Percentiles rank a stretch among this genome's conserved stretches.
These are phyloP conservation scores for Thelephora ganbajun DNA, from an alignment of 768 basidiomycete genomes.

Conservation along the genomic window DNA sequence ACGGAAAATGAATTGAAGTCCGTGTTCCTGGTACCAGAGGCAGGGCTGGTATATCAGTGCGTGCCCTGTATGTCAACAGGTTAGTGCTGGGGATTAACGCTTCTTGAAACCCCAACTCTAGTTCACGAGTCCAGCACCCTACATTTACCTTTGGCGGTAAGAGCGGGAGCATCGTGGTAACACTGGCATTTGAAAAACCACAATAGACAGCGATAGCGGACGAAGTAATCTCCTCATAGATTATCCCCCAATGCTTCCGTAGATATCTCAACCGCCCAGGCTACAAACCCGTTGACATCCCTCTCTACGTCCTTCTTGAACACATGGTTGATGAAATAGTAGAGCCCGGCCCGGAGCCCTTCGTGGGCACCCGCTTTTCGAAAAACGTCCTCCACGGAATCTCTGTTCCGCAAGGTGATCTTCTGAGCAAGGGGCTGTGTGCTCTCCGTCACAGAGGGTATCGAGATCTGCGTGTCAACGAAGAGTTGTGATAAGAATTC, in stretches of 20 bases:
- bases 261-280: conserved; percentile 57
- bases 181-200: conserved; percentile 53
- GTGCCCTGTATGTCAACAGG: too few relatives aligned
- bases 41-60: conserved; percentile 52
- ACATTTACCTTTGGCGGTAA: conserved; percentile 68
- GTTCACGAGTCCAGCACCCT: conserved; percentile 63
- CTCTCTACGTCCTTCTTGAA: conserved; percentile 24
- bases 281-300: conserved; percentile 28
- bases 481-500: conserved; percentile 60
- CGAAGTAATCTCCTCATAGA: conserved; percentile 34
- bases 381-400: conserved; percentile 63
- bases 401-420: conserved; percentile 31
- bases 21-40: conserved; percentile 32
- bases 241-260: conserved; percentile 48
- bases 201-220: conserved; percentile 10
- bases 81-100: too few relatives aligned
- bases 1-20: conserved; percentile 60
- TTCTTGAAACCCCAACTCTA: conserved; percentile 16
- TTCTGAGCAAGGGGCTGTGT: conserved; percentile 20
- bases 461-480: conserved; percentile 57
- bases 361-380: conserved; percentile 56
- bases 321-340: conserved; percentile 48
- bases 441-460: conserved; percentile 40
- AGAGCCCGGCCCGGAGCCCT: conserved; percentile 57
- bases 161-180: conserved; percentile 55